These are phyloP conservation scores for Colletotrichum orbiculare DNA, from an alignment of 2,329 filamentous ascomycete species.

Conservation along the genomic window DNA sequence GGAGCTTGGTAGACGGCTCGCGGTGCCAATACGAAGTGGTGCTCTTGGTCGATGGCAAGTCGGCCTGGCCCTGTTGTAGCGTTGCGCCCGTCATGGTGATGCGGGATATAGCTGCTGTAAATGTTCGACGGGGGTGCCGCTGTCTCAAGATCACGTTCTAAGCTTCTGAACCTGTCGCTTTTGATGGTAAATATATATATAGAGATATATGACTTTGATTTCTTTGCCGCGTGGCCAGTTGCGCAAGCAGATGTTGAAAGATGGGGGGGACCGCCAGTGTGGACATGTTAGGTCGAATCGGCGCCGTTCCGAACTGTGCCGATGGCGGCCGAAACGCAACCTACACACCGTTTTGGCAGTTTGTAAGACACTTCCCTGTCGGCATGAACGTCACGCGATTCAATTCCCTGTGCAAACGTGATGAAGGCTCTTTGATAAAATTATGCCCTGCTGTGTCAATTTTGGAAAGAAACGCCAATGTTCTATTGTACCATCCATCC, in stretches of 20 bases:
- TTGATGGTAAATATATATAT: no score
- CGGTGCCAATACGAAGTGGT: slow-evolving; percentile 80
- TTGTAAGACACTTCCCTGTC: not conserved
- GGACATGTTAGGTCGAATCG: no score
- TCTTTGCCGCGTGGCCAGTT: not conserved
- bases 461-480: slow-evolving; percentile 33
- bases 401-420: no score
- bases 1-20: slow-evolving; percentile 71
- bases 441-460: slow-evolving; percentile 21
- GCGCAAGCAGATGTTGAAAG: not conserved
- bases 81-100: slow-evolving; percentile 45
- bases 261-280: no score
- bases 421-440: slow-evolving; percentile 7
- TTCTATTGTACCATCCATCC: slow-evolving; percentile 34
- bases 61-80: slow-evolving; percentile 53
- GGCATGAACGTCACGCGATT: no score
- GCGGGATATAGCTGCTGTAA: not conserved
- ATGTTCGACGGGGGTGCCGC: not conserved
- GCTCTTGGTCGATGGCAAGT: slow-evolving; percentile 69
- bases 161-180: no score
- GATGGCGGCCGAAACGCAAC: no score
- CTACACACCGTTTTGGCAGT: not conserved
- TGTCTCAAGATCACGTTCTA: no score
- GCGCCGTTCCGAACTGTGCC: no score
- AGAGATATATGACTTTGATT: not conserved